Conservation (phyloP, 2,329 filamentous ascomycete species). For the Arachnomyces sp. region DNA sequence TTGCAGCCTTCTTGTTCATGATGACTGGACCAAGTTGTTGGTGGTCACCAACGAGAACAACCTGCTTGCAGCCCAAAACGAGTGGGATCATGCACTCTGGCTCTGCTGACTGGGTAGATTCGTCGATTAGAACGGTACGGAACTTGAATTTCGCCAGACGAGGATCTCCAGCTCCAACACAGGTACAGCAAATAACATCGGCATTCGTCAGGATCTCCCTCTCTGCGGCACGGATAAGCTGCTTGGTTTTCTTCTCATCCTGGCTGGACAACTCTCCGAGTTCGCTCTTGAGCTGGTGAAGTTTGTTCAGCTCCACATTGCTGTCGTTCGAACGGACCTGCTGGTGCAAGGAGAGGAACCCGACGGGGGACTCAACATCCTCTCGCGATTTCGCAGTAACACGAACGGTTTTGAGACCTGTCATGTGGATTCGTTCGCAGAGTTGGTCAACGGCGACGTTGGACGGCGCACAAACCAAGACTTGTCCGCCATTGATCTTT, state of each 20-base stretch:
- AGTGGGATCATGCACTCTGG: constrained; percentile 98
- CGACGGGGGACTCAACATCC: constrained; percentile 96
- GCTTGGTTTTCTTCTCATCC: constrained; percentile 98
- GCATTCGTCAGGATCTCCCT: constrained; percentile 91
- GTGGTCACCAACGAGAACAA: constrained; percentile 96
- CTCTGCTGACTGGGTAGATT: constrained; percentile 95
- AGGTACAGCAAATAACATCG: constrained; percentile 98
- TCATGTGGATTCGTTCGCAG: constrained; percentile 91
- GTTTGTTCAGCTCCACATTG: constrained; percentile 85
- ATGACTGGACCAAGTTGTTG: constrained; percentile 97
- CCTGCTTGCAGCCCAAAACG: constrained; percentile 94
- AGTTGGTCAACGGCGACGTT: constrained; percentile 98
- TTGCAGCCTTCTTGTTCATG: constrained; percentile 99
- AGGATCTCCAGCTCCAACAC: constrained; percentile 92
- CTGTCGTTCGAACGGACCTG: constrained; percentile 97
- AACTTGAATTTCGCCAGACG: constrained; percentile 96
- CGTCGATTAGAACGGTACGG: constrained; percentile 93
- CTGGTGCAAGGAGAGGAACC: constrained; percentile 89
- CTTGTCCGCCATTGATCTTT: constrained; percentile 89
- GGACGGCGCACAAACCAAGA: constrained; percentile 91
- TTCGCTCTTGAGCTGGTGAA: constrained; percentile 86
- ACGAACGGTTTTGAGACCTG: constrained; percentile 90
- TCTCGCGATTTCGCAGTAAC: constrained; percentile 98
- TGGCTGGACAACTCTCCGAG: constrained; percentile 85
- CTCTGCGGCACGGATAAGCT: constrained; percentile 86